Evolutionary conservation across 805 yeast species (phyloP).

Genomic region (Kluyveromyces nonfermentans): DNA sequence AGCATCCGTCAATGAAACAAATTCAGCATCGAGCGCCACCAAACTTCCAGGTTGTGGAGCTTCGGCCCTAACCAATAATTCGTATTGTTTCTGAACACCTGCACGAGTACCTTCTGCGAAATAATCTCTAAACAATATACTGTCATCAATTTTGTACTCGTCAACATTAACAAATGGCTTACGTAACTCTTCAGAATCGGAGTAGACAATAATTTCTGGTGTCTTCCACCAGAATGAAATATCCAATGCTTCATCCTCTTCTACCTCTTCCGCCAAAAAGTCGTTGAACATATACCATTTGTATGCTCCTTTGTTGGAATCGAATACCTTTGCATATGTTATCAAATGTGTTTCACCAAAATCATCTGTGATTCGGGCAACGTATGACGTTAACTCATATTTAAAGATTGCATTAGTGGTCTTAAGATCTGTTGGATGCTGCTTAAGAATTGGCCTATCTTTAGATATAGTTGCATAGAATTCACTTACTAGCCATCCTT

Average conservation of each 20-base stretch:
- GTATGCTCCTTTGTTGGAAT: conserved; percentile 21
- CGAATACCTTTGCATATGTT: conserved; percentile 42
- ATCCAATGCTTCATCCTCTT: conserved; percentile 71
- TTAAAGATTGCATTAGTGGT: conserved; percentile 29
- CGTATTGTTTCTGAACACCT: conserved; percentile 51
- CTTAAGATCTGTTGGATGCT: conserved; percentile 22
- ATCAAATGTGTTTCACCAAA: conserved; percentile 50
- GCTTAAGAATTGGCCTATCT: conserved; percentile 32
- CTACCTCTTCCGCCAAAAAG: conserved; percentile 69
- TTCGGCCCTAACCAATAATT: conserved; percentile 54
- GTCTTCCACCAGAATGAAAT: conserved; percentile 71
- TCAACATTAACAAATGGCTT: conserved; percentile 37
- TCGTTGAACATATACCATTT: conserved; percentile 86
- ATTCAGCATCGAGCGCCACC: conserved; percentile 95
- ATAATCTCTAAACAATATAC: conserved; percentile 63
- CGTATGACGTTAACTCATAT: conserved; percentile 60
- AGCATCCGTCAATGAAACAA: conserved; percentile 74
- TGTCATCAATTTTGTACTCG: conserved; percentile 49
- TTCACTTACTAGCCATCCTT: conserved; percentile 53
- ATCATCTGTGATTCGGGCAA: conserved; percentile 54
- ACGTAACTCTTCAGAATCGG: conserved; percentile 36
- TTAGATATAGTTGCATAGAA: conserved; percentile 41
- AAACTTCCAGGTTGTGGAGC: conserved; percentile 69
- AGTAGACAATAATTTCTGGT: conserved; percentile 64
- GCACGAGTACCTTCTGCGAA: conserved; percentile 61